Base-by-base conservation (phyloP, 768 basidiomycete species). In the Boletus pseudo-olivaceus region DNA sequence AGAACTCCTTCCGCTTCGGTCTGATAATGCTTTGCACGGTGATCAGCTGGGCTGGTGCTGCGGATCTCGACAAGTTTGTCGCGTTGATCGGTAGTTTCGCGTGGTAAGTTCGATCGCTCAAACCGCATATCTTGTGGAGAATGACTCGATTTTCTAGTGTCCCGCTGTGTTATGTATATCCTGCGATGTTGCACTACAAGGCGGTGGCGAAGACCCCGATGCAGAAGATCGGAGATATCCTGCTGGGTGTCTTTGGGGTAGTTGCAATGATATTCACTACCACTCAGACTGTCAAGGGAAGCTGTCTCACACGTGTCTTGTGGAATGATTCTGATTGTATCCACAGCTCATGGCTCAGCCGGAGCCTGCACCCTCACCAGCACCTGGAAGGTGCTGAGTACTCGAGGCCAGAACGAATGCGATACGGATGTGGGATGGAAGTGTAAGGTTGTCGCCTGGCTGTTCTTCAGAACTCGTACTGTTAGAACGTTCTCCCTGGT, bases 51-150 rank as follows among this genome's bases (percentile, higher is more conserved):
- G 72, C 78, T 12, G 96, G 95, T 15, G 91, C 93, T 12, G 79
- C 75, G 34, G 95, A 97, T 71, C 73, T 98, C 41, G 96, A 98
- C 75, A 98, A 97, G 74, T 97, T 97, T 66, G 95, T 97, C 15
- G 84, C 91, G 15, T 84, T 98, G 62, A 80, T 98, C 54, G 96
- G 96, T 45, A 88, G 90, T 66, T 93, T 94, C 65, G 95, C 95
- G 55, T 97, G 94, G 93, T 93, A 57, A 63, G 89, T 49, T 38
- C 7, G 10, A 23, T 44, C 30, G 30, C 32, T 29, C 35, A 26
- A 20, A 20, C 17, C 26, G 29, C 46, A 14, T 19, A 38, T 51
- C 55, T 15, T 19, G 34, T 26, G 47, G 45, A 50, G 56, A 60
- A 49, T 62, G 41, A 64, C 57, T 23, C 33, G 38, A 53, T 48